These are phyloP conservation scores for Deinandra increscens DNA, from an alignment of 129 eudicot species.

Conservation along the genomic window DNA sequence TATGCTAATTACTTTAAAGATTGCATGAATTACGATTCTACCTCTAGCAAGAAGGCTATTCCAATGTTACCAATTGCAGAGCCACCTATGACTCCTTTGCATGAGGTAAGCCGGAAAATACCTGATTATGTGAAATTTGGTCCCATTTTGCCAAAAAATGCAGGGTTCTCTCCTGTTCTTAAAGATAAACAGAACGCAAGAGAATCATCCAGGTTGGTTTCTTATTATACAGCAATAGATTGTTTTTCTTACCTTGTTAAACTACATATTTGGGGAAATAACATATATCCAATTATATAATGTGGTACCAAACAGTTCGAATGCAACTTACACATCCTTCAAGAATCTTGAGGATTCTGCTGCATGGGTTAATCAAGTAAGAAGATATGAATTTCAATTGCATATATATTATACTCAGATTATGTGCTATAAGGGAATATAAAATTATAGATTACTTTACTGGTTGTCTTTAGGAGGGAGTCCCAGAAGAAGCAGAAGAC, in stretches of 20 bases:
- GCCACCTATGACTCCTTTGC: constrained; percentile 83
- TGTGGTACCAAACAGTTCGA: constrained; percentile 44
- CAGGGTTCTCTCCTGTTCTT: constrained; percentile 64
- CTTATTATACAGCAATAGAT: not conserved
- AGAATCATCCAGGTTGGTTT: constrained; percentile 58
- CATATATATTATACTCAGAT: not conserved
- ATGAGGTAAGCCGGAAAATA: constrained; percentile 62
- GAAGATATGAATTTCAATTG: constrained; percentile 15
- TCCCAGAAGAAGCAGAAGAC: constrained; percentile 47
- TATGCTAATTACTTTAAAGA: constrained; percentile 71
- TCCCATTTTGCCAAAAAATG: constrained; percentile 79
- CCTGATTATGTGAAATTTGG: constrained; percentile 79
- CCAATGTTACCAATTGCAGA: constrained; percentile 85
- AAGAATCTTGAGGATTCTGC: constrained; percentile 49
- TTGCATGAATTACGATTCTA: constrained; percentile 53
- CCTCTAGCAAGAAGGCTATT: constrained; percentile 45
- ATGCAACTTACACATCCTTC: constrained; percentile 31
- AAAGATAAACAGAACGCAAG: constrained; percentile 41
- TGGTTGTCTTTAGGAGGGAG: constrained; percentile 50
- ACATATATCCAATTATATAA: constrained; percentile 2
- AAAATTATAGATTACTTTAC: not conserved
- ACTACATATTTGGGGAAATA: not conserved
- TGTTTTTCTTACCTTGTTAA: not conserved
- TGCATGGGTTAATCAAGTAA: constrained; percentile 54
- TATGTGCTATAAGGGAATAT: not conserved